Conservation (phyloP, 2,329 filamentous ascomycete genomes). For the Penicillium aurantiogriseum region DNA sequence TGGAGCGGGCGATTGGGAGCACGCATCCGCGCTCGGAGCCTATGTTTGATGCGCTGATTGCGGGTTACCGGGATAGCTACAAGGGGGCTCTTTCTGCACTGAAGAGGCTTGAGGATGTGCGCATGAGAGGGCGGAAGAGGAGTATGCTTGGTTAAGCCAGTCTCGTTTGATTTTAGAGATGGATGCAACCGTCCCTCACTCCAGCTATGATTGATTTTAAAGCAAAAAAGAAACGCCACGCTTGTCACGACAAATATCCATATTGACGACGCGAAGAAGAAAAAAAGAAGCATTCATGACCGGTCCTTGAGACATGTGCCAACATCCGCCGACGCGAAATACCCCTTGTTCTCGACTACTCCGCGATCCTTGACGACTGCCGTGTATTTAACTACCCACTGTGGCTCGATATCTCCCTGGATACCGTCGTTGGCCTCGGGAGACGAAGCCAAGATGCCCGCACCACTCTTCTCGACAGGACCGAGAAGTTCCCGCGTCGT, state of each 20-base stretch:
- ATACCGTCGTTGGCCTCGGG: constrained; percentile 56
- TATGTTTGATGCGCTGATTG: constrained; percentile 71
- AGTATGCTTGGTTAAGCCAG: constrained; percentile 83
- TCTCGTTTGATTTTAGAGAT: constrained; percentile 10
- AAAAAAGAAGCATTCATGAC: constrained; percentile 20
- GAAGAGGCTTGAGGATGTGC: constrained; percentile 83
- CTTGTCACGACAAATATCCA: constrained; percentile 19
- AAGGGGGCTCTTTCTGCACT: constrained; percentile 73
- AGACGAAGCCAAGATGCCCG: constrained; percentile 69
- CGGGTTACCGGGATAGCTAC: constrained; percentile 70
- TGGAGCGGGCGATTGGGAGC: constrained; percentile 90
- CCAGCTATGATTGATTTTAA: constrained; percentile 13
- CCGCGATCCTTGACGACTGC: constrained; percentile 90
- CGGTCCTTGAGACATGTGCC: constrained; percentile 44
- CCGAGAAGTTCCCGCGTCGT: constrained; percentile 83
- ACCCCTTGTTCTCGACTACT: constrained; percentile 97
- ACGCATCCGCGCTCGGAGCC: constrained; percentile 85
- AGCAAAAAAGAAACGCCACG: constrained; percentile 21
- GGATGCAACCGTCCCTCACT: constrained; percentile 1
- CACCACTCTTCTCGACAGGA: constrained; percentile 68
- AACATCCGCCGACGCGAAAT: constrained; percentile 83
- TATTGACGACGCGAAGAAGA: background rate
- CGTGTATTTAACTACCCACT: constrained; percentile 97
- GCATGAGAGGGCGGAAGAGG: constrained; percentile 90
- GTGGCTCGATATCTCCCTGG: constrained; percentile 74